A percentile compares a stretch with the other conserved stretches of the same genome.
Conservation (phyloP, 495 filamentous ascomycete species). For the Stereocaulon alpinum region DNA sequence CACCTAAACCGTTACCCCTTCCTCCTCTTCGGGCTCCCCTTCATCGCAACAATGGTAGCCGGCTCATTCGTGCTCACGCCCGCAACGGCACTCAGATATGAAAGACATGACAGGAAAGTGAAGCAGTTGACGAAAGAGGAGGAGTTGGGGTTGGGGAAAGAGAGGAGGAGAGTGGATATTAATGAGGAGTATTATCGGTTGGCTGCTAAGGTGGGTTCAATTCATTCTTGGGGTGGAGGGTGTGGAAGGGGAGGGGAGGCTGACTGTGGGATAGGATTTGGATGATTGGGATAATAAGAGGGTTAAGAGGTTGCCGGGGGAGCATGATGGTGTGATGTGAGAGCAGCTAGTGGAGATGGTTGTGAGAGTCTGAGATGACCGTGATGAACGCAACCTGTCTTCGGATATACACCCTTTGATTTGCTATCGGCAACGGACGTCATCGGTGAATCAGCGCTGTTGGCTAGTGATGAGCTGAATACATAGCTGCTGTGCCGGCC, state of each 20-base stretch:
- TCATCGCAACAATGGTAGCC: slow-evolving; percentile 82
- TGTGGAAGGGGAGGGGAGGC: background rate
- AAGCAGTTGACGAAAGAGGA: slow-evolving; percentile 74
- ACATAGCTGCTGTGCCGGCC: no score
- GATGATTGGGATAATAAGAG: slow-evolving; percentile 96
- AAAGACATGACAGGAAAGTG: slow-evolving; percentile 80
- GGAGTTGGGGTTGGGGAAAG: slow-evolving; percentile 64
- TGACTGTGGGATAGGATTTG: slow-evolving; percentile 59
- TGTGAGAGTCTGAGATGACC: no score
- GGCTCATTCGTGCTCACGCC: slow-evolving; percentile 92
- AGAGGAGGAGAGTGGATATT: slow-evolving; percentile 62
- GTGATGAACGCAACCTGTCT: no score
- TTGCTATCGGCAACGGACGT: no score
- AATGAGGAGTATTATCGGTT: slow-evolving; percentile 87
- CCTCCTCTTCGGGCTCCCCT: slow-evolving; percentile 89
- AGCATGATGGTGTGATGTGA: slow-evolving; percentile 77
- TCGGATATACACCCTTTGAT: no score
- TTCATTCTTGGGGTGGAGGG: no score
- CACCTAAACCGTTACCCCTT: slow-evolving; percentile 69
- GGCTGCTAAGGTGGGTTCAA: slow-evolving; percentile 30
- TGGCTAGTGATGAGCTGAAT: no score
- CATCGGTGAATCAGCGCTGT: no score
- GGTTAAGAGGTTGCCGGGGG: slow-evolving; percentile 76
- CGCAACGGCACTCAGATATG: slow-evolving; percentile 85
- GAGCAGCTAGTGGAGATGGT: background rate